phyloP scores from a whole-genome alignment of 345 rosid genomes.

The Arabis hirsuta region DNA sequence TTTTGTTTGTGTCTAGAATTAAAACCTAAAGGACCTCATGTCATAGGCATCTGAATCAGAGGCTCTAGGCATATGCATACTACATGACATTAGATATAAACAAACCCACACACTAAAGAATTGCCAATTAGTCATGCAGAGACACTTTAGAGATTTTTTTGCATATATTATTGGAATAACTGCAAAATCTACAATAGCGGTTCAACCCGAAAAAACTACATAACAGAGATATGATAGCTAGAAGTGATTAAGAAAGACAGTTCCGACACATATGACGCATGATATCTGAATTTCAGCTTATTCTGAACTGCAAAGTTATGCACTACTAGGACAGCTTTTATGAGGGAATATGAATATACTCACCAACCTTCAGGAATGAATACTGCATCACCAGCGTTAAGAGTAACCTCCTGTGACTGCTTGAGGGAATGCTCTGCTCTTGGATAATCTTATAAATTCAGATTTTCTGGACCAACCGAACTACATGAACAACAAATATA shows the following conservation, averaged over 20 bases:
- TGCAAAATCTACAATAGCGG: neutral
- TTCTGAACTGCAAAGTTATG: constrained; percentile 23
- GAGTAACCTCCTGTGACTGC: constrained; percentile 69
- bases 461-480: constrained; percentile 67
- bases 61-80: constrained; percentile 19
- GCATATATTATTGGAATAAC: neutral
- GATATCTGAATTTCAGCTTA: neutral
- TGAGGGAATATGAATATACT: constrained; percentile 45
- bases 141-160: constrained; percentile 13
- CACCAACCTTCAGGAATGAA: constrained; percentile 99
- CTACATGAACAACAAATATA: constrained; percentile 49
- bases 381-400: constrained; percentile 86
- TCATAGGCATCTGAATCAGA: constrained; percentile 26
- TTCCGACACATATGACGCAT: constrained; percentile 13
- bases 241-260: neutral
- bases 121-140: constrained; percentile 11
- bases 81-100: constrained; percentile 5
- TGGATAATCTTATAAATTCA: constrained; percentile 66
- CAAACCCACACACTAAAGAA: constrained; percentile 1
- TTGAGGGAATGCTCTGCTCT: constrained; percentile 64
- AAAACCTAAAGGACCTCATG: constrained; percentile 9
- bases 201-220: constrained; percentile 9
- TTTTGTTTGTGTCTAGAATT: constrained; percentile 17
- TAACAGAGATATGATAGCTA: constrained; percentile 8
- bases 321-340: neutral